phyloP scores from a whole-genome alignment of 768 basidiomycete species.

The Scleroderma bovista region DNA sequence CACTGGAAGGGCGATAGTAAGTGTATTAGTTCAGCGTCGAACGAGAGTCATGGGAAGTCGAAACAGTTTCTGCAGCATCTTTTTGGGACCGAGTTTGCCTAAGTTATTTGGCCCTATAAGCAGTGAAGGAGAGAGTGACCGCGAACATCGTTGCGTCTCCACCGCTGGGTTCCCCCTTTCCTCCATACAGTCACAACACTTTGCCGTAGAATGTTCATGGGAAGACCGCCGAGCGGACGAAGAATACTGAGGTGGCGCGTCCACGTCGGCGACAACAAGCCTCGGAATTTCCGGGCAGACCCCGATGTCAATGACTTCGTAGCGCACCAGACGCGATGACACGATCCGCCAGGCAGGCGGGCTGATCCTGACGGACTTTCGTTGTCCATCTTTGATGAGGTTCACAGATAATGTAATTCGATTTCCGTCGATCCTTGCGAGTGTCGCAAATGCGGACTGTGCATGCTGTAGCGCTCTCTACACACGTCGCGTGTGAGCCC shows the following conservation, averaged over 20 bases:
- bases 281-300: constrained; percentile 26
- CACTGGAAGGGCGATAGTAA: too few species aligned
- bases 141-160: constrained; percentile 4
- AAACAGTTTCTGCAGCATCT: neutral
- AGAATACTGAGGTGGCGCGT: constrained; percentile 39
- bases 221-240: neutral
- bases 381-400: constrained; percentile 27
- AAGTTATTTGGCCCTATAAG: neutral
- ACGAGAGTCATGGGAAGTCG: too few species aligned
- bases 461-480: constrained; percentile 49
- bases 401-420: constrained; percentile 41
- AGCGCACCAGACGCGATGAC: constrained; percentile 35
- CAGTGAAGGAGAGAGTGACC: neutral
- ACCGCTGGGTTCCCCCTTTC: neutral
- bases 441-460: constrained; percentile 42
- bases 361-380: constrained; percentile 43
- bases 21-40: too few species aligned
- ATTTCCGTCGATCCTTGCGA: constrained; percentile 32
- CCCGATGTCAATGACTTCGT: constrained; percentile 44
- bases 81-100: neutral
- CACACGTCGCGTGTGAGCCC: neutral
- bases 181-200: neutral
- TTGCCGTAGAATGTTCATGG: neutral
- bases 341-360: constrained; percentile 46
- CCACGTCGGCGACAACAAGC: constrained; percentile 18